Evolutionary conservation across 345 rosid species (phyloP), one percentile per base, ranked within the genome.

Genomic region (Citropsis articulata): DNA sequence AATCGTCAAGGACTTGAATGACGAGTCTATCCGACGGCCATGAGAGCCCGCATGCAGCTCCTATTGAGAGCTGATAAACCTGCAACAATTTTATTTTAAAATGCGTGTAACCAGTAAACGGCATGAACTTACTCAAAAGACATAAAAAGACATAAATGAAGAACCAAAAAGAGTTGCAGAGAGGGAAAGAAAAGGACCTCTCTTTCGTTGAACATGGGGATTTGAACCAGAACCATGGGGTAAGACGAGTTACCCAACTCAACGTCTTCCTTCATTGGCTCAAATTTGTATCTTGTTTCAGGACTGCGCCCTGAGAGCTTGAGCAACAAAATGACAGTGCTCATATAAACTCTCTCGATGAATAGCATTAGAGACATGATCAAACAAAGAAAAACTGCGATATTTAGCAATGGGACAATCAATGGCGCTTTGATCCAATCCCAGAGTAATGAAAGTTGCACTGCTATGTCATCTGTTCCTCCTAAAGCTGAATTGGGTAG

Each of bases 201-300:
- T 83, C 90, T 82, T 84, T 96, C 99, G 71, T 96, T 96, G 87
- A 78, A 96, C 99, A 96, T 96, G 7, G 99, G 99, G 89, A 96
- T 92, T 88, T 96, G 99, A 75, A 96, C 87, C 50, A 96, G 88
- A 81, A 96, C 97, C 94, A 89, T 83, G 1, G 99, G 99, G 84
- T 94, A 94, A 69, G 82, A 84, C 35, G 91, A 88, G 88, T 89
- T 92, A 4, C 99, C 99, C 69, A 88, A 71, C 80, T 96, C 99
- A 16, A 92, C 78, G 59, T 96, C 98, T 35, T 96, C 99, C 81
- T 90, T 96, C n/a, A 92, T 78, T 33, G 95, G 88, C 72, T 96
- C 93, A 87, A 90, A 92, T 82, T 88, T 90, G 84, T 87, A 96
- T 28, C 93, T 87, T 78, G 79, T 92, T 74, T 96, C 98, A 28